A percentile compares a stretch with the other conserved stretches of the same genome.
These are phyloP conservation scores for Paradendryphiella salina DNA, from an alignment of 2,329 filamentous ascomycete species.

Conservation along the genomic window DNA sequence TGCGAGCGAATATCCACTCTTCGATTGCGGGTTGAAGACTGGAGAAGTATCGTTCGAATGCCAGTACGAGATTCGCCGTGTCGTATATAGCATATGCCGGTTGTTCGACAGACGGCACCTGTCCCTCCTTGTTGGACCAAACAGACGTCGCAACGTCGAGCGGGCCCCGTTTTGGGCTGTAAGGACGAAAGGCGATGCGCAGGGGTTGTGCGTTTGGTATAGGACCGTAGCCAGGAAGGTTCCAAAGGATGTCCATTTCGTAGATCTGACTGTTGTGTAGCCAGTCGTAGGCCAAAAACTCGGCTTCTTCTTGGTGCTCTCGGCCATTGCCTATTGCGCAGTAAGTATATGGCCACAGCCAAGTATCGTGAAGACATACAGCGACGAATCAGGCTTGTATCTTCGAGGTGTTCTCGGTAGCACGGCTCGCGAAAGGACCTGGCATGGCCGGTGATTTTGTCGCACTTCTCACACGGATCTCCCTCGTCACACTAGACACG, in stretches of 20 bases:
- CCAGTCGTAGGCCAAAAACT: conserved; percentile 40
- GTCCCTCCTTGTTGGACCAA: conserved; percentile 38
- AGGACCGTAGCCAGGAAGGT: conserved; percentile 40
- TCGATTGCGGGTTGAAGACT: conserved; percentile 36
- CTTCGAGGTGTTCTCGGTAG: conserved; percentile 40
- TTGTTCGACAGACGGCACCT: conserved; percentile 33
- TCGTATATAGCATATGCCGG: conserved; percentile 44
- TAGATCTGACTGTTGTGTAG: conserved; percentile 29
- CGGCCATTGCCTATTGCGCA: conserved; percentile 40
- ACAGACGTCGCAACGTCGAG: conserved; percentile 37
- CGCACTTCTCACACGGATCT: conserved; percentile 39
- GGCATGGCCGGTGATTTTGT: conserved; percentile 37
- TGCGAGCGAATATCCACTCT: conserved; percentile 38
- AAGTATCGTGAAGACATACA: conserved; percentile 22
- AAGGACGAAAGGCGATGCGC: conserved; percentile 34
- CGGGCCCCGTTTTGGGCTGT: conserved; percentile 32
- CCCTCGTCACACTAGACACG: conserved; percentile 38
- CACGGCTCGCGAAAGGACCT: conserved; percentile 40
- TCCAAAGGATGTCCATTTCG: conserved; percentile 43
- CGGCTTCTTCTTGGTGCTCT: conserved; percentile 41
- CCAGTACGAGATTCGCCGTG: conserved; percentile 32
- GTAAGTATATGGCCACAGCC: conserved; percentile 9
- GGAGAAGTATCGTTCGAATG: conserved; percentile 37
- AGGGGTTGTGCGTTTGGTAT: conserved; percentile 32
- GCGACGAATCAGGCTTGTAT: conserved; percentile 38